phyloP scores from a whole-genome alignment of 1,284 basidiomycete genomes.

The Trametes pubescens region DNA sequence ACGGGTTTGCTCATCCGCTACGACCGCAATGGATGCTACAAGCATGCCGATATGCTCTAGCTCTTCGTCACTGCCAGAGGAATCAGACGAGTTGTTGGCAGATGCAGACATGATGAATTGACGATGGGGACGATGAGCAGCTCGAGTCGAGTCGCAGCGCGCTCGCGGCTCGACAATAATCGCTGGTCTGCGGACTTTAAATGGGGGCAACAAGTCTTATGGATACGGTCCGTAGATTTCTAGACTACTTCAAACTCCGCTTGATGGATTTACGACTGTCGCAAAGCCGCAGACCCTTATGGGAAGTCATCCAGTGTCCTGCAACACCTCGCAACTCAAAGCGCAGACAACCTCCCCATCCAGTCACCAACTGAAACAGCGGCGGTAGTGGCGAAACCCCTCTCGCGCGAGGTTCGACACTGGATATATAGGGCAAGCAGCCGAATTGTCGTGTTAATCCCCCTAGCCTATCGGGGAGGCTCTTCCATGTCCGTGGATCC shows the following conservation, averaged over 20 bases:
- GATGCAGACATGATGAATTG: too few species aligned
- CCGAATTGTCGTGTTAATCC: too few species aligned
- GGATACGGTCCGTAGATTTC: background rate
- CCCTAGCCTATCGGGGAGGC: too few species aligned
- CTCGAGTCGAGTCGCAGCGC: background rate
- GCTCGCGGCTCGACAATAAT: background rate
- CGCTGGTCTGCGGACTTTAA: background rate
- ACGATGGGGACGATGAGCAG: too few species aligned
- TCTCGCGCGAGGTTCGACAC: too few species aligned
- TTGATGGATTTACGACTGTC: background rate
- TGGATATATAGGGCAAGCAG: too few species aligned
- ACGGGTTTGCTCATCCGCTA: constrained; percentile 6
- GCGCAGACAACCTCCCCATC: too few species aligned
- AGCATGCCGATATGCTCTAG: background rate
- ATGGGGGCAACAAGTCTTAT: background rate
- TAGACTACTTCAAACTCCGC: background rate
- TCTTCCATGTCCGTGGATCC: too few species aligned
- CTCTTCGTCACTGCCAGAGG: background rate
- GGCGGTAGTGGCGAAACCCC: too few species aligned
- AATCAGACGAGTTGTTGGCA: too few species aligned
- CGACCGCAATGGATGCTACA: background rate
- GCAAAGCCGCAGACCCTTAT: background rate
- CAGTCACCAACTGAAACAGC: too few species aligned
- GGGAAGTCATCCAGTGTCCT: constrained; percentile 1
- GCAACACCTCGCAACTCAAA: too few species aligned